phyloP scores from a whole-genome alignment of 2,329 filamentous ascomycete genomes.

The Phaeosphaeriaceae sp. region DNA sequence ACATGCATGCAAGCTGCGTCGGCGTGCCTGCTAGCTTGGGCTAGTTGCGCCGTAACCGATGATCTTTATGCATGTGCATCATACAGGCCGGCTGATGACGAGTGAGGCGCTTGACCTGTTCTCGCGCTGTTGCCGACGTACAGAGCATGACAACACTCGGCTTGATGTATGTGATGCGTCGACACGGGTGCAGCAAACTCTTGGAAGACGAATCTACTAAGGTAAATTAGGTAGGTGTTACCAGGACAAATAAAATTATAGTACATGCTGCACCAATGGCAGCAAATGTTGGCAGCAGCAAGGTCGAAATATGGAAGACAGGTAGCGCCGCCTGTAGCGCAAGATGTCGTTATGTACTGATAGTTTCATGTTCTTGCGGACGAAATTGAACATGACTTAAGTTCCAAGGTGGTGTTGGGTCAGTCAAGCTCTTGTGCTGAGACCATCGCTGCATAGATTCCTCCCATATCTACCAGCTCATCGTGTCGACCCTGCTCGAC shows the following conservation, averaged over 20 bases:
- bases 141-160: neutral
- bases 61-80: conserved; percentile 23
- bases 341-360: neutral
- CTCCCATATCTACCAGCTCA: conserved; percentile 58
- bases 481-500: conserved; percentile 68
- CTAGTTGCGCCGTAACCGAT: conserved; percentile 22
- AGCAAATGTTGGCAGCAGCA: neutral
- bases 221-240: neutral
- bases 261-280: neutral
- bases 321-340: neutral
- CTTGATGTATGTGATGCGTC: neutral
- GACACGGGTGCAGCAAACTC: neutral
- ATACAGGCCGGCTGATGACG: conserved; percentile 29
- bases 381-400: neutral
- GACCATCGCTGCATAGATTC: conserved; percentile 47
- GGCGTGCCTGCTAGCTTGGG: conserved; percentile 28
- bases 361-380: neutral
- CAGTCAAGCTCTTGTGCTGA: conserved; percentile 45
- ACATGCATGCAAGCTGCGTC: conserved; percentile 25
- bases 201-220: neutral
- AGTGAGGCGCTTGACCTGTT: conserved; percentile 24
- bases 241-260: neutral
- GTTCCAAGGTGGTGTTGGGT: neutral
- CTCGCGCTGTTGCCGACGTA: neutral
- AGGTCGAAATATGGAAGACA: neutral